Base-by-base conservation (phyloP, 2,329 filamentous ascomycete genomes). In the Colletotrichum falcatum region DNA sequence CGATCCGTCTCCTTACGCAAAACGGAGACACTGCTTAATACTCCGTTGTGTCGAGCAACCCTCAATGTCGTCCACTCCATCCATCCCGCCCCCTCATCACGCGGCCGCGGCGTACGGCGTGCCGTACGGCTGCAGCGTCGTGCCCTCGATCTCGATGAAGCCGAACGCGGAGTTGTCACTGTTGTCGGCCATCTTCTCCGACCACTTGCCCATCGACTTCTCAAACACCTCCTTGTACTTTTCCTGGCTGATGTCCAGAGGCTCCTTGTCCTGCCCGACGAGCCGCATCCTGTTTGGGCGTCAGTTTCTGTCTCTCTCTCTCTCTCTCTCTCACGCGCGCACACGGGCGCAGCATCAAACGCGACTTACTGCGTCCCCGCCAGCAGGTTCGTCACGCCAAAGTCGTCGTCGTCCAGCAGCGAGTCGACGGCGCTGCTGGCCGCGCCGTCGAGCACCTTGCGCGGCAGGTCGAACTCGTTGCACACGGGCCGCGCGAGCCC, bases 351-450 rank as follows among this genome's bases (percentile, higher is more conserved):
- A 12, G 44, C n/a, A 23, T 0, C 44, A n/a, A 1, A 1, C 39
- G 75, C 75, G 6, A 81, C 66, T 60, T 26, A 69, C 79, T 81
- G 78, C 26, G 77, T 76, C 9, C 78, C 77, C 0, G 79, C 78
- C 5, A 76, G 74, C 37, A 78, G 44, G 3, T 75, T 77, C 11
- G 74, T 78, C 0, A 75, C 12, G 8, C 65, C 83, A 73, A 90
- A 89, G 73, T 90, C 80, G 44, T 87, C 79, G 48, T 87, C 83
- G 58, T 86, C 84, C 2, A 86, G 71, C 39, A 81, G 73, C 65
- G 80, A 77, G 61, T 86, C 75, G 62, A 90, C 84, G 0, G 86
- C 86, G 0, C 84, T 83, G 18, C 80, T 81, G 6, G 81, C 82
- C n/a, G 79, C 80, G 7, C 83, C 82, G 0, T 79, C 76, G 0